Base-by-base conservation (phyloP, 1,284 basidiomycete genomes). In the Heterobasidion occidentale region DNA sequence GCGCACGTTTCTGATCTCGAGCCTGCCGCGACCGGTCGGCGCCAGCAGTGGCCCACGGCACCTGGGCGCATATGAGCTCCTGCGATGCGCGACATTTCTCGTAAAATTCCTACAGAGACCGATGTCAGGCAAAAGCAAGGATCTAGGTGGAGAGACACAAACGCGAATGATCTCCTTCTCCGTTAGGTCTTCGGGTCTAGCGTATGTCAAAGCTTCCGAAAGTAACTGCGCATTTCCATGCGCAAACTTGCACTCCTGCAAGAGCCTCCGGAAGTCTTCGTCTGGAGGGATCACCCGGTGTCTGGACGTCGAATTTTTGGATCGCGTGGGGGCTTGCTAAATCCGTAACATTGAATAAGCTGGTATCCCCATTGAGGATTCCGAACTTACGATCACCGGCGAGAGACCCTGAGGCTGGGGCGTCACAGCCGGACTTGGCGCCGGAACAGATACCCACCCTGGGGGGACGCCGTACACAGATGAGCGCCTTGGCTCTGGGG, bases 221-320 rank as follows among this genome's bases (percentile, higher is more conserved):
- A 92, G 71, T 8, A 92, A 58, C 45, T 72, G 68, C 0, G 90
- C 88, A 62, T 91, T 91, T 7, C 84, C 85, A 50, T 77, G 75
- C 7, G 84, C 89, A 55, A 90, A 80, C 61, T 82, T 82, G 69
- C 89, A 92, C 65, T 92, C 90, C 63, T 89, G 83, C 65, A 88
- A 83, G 52, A 92, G 68, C 11, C 87, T 77, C 6, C 85, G 77
- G 57, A 90, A 89, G 64, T 91, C 88, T 63, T 91, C 88, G 46
- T 90, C 86, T 3, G 70, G 77, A 0, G 88, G 82, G 51, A 90
- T 88, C 50, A 90, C 81, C 2, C 81, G 77, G 58, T 79, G 76
- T 8, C 73, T 70, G 1, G 76, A 72, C 4, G 75, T 74, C 53
- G 73, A 71, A 50, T 72, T 71, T 61, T 73, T 76, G 49, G 68